Evolutionary conservation across 306 rosid genomes (phyloP), one percentile per base, ranked within the genome.

Genomic region (Hippophae gyantsensis): DNA sequence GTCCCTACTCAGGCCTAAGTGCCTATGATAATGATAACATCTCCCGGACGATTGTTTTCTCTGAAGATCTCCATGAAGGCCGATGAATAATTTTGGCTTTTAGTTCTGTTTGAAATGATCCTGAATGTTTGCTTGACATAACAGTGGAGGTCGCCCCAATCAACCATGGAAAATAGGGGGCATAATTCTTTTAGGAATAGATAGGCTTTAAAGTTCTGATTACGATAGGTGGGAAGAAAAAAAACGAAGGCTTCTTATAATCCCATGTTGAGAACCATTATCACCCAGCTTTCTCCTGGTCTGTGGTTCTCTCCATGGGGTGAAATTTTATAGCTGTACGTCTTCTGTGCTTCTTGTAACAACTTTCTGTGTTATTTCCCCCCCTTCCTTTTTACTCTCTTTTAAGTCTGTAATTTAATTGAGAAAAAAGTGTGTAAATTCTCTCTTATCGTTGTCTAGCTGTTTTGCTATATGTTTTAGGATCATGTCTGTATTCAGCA

Each of bases 31-130:
- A 84, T 61, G 99, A 88, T 57, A 84, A 80, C 70, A 62, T 79
- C 67, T 80, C 97, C 40, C 79, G 94, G 65, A 82, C 97, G 3
- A 95, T 73, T 23, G 79, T 92, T 62, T 93, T 84, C 81, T 93
- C 97, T 12, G 99, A 93, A 82, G 99, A 93, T 80, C 99, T 93
- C 69, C 97, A 88, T 13, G 99, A 88, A 80, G 99, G 99, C 68
- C 74, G 99, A 57, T 93, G 81, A 88, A 61, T 48, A 63, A 52
- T 18, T 66, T 32, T 45, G 10, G 62, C 62, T 56, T 58, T 49
- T 46, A 59, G 9, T 47, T 57, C 65, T 23, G 18, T 57, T 45
- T 56, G 13, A 58, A 67, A 61, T 52, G 52, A 13, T 56, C 68
- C 48, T 32, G 61, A 72, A 57, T 56, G 56, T 62, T 23, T 45